Conservation (phyloP, 2,329 filamentous ascomycete genomes). For the Penicillium verrucosum region DNA sequence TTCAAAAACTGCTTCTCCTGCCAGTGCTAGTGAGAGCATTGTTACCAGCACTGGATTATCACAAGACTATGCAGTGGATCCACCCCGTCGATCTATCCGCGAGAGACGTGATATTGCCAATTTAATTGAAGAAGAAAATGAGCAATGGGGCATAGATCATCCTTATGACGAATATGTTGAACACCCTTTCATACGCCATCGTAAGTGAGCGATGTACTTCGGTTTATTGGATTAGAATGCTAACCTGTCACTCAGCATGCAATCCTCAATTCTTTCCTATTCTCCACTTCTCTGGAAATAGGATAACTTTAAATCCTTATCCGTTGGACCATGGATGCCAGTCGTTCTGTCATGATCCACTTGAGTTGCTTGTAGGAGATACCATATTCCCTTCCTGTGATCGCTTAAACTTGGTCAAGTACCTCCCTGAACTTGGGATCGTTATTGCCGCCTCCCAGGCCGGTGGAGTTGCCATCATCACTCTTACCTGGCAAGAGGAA, state of each 20-base stretch:
- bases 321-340: conserved; percentile 31
- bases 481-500: conserved; percentile 44
- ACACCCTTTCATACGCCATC: conserved; percentile 11
- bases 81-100: neutral
- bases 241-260: conserved; percentile 16
- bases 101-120: conserved; percentile 1
- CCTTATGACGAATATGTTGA: conserved; percentile 8
- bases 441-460: conserved; percentile 57
- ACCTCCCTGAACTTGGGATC: conserved; percentile 58
- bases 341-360: conserved; percentile 31
- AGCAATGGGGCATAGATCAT: conserved; percentile 3
- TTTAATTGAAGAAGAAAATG: conserved; percentile 18
- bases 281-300: conserved; percentile 41
- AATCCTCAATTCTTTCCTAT: conserved; percentile 37
- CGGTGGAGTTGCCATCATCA: conserved; percentile 55
- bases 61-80: neutral
- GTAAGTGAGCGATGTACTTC: conserved; percentile 6
- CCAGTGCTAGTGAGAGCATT: neutral
- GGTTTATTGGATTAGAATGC: neutral
- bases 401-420: conserved; percentile 56
- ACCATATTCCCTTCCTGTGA: conserved; percentile 35
- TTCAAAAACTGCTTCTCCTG: neutral
- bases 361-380: conserved; percentile 28
- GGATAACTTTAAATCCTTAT: conserved; percentile 38
- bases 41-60: neutral